Base-by-base conservation (phyloP, 176 grass and related monocot genomes). In the Hyparrhenia diplandra region DNA sequence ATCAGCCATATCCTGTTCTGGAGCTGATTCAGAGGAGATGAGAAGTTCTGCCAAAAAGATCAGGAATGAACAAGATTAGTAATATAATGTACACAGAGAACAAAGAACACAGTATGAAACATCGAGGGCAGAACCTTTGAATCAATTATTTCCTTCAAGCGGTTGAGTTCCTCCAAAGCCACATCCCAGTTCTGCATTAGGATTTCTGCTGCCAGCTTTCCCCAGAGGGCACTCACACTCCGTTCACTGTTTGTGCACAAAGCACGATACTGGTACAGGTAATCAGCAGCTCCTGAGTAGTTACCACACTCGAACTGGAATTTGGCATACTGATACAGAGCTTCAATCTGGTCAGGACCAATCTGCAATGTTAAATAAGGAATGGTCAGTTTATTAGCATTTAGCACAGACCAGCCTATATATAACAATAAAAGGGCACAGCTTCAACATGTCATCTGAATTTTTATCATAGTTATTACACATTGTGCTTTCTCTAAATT, bases 1-100 rank as follows among this genome's bases (percentile, higher is more conserved):
- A 98, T 98, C 82, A 98, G 73, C 95, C 95, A 98, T 69, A 95
- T 93, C 90, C 92, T 93, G 61, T 94, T 95, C 23, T 98, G 92
- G 49, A 98, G 90, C 67, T 98, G 95, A 82, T 86, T 98, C 13
- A 93, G 67, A 3, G 95, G 92, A 35, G 92, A 91, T 36, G 92
- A 75, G 28, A 97, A 97, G 14, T 90, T 97, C 95, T 97, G 74
- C 11, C 7, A 67, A 67, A 40, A 63, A 73, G n/a, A 69, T 42
- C 3, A 76, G 14, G 69, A 40, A 25, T n/a, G 8, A 68, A 69
- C 35, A 66, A 41, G 76, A 30, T 12, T 29, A 58, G 51, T 31
- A 60, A 81, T 31, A 62, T 42, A 66, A 83, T 11, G 36, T 57
- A 32, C 2, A 3, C 4, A 6, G 28, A 62, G 24, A 77, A n/a